phyloP scores from a whole-genome alignment of 108 stramenopile genomes.

The Nitzschia sp. region DNA sequence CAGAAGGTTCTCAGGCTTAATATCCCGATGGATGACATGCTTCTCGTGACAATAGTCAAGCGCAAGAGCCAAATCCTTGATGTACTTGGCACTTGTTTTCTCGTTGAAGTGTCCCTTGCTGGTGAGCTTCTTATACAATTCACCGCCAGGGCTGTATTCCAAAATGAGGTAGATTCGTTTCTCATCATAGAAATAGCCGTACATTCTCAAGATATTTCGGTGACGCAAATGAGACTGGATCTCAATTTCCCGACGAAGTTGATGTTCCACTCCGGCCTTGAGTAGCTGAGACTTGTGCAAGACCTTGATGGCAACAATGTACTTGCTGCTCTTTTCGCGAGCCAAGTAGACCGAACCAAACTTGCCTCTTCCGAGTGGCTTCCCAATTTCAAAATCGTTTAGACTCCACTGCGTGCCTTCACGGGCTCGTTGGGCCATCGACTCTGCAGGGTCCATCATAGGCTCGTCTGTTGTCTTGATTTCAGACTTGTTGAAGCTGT shows the following conservation, averaged over 20 bases:
- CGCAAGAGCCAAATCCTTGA: conserved; percentile 86
- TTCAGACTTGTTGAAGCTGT: conserved; percentile 14
- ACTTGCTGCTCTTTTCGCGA: conserved; percentile 87
- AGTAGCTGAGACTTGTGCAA: conserved; percentile 94
- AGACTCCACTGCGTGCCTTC: conserved; percentile 81
- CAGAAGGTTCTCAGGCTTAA: conserved; percentile 98
- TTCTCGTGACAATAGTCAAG: conserved; percentile 93
- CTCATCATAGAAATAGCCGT: conserved; percentile 97
- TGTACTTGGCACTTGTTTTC: conserved; percentile 78
- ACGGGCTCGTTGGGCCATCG: conserved; percentile 17
- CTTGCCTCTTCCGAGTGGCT: conserved; percentile 95
- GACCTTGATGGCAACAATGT: conserved; percentile 99
- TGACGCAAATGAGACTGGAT: conserved; percentile 97
- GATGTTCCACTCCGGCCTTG: conserved; percentile 95
- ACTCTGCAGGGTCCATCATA: conserved; percentile 3
- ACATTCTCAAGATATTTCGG: conserved; percentile 95
- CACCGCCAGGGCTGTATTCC: conserved; percentile 94
- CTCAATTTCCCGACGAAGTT: conserved; percentile 98
- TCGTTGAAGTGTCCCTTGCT: conserved; percentile 84
- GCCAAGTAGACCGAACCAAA: conserved; percentile 98
- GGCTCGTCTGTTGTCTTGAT: neutral
- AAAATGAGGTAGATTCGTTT: conserved; percentile 97
- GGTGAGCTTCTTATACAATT: conserved; percentile 93
- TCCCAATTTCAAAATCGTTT: conserved; percentile 98
- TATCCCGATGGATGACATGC: conserved; percentile 98